Base-by-base conservation (phyloP, 495 filamentous ascomycete species). In the Aspergillus affinis region DNA sequence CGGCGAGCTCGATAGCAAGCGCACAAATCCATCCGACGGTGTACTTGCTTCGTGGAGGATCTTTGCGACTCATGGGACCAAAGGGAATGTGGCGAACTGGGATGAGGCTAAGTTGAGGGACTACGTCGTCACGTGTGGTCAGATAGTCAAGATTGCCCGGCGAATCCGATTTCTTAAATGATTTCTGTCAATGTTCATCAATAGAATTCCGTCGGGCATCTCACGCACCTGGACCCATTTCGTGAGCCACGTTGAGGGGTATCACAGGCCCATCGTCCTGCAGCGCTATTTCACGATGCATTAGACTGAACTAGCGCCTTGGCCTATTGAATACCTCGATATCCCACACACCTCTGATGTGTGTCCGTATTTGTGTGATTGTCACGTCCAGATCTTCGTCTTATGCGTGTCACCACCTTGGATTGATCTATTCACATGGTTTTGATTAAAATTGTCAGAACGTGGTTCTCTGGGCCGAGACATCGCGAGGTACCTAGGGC, bases 1-100 rank as follows among this genome's bases (percentile, higher is more conserved):
- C 47, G 8, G 47, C 47, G 9, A 26, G 19, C 47, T 49, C 47
- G 7, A 49, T 19, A 1, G 47, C 17, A 49, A 49, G 47, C n/a
- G 47, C 47, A 49, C 47, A 49, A 17, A 49, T 49, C 47, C 47
- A 49, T 19, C 47, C 47, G 19, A 49, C 47, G 8, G 36, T 41
- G 36, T 41, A 41, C 12, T 41, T 41, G 36, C 36, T 15, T 10
- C 36, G 10, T 1, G 36, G 3, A 41, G 36, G 36, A 17, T 10
- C 36, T 15, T 41, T 41, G 10, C 36, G 36, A 41, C 36, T 41
- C 36, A 41, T 41, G 36, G 15, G 36, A 10, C 12, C 13, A 15
- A 4, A 7, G 12, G 2, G 36, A 15, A 41, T 41, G 36, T 10
- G 13, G 36, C 12, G 12, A 41, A 6, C 9, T 41, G 0, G 13